Conservation (phyloP, 495 filamentous ascomycete species). For the Xylaria bambusicola region DNA sequence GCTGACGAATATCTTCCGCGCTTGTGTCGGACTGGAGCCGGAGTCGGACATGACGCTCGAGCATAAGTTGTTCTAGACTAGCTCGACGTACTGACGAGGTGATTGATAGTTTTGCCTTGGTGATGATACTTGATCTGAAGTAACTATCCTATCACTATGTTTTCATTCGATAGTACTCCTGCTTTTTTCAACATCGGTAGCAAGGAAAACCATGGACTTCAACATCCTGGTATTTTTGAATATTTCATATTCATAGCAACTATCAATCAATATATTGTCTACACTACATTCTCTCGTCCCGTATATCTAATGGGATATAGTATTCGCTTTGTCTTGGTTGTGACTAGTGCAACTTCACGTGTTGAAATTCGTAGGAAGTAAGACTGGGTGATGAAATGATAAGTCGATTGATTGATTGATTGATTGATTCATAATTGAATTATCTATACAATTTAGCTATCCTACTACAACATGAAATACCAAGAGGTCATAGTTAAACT, state of each 20-base stretch:
- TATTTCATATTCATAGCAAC: neutral
- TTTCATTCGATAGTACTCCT: slow-evolving; percentile 1
- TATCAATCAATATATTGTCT: neutral
- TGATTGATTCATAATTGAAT: too few relatives aligned
- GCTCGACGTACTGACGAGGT: neutral
- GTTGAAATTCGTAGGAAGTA: too few relatives aligned
- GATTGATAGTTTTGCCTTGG: neutral
- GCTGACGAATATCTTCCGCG: slow-evolving; percentile 97
- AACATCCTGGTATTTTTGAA: slow-evolving; percentile 10
- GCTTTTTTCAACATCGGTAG: slow-evolving; percentile 12
- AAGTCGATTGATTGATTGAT: too few relatives aligned
- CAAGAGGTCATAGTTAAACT: too few relatives aligned
- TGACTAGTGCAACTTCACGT: too few relatives aligned
- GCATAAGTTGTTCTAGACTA: slow-evolving; percentile 83
- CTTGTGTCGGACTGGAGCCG: slow-evolving; percentile 94
- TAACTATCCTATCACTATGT: too few relatives aligned
- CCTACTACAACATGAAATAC: too few relatives aligned
- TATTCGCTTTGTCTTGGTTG: too few relatives aligned
- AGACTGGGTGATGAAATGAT: too few relatives aligned
- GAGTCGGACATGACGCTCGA: slow-evolving; percentile 99
- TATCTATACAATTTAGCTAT: too few relatives aligned
- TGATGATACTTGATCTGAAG: neutral
- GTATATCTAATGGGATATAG: too few relatives aligned
- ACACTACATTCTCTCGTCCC: too few relatives aligned
- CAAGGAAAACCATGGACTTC: slow-evolving; percentile 5